Conservation (phyloP, 345 rosid species). For the Murraya paniculata region DNA sequence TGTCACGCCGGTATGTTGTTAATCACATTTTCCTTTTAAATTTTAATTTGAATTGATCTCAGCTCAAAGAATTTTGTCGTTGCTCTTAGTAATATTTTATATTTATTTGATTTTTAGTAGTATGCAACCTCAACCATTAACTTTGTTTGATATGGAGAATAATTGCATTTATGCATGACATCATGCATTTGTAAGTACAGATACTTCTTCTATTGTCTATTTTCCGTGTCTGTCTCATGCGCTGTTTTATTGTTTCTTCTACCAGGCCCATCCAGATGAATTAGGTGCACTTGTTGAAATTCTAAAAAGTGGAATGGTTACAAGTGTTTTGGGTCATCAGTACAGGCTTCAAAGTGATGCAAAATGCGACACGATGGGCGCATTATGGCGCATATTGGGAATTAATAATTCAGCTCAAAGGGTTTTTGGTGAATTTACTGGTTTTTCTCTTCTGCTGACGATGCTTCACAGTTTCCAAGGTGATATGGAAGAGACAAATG, state of each 20-base stretch:
- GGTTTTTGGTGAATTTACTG: conserved; percentile 96
- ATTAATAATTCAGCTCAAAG: conserved; percentile 77
- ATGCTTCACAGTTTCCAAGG: conserved; percentile 87
- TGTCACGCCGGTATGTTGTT: conserved; percentile 57
- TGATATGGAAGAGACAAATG: conserved; percentile 54
- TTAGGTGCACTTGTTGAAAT: conserved; percentile 85
- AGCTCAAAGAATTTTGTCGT: neutral
- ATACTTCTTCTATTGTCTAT: neutral
- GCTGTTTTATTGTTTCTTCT: conserved; percentile 13
- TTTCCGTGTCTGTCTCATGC: conserved; percentile 2
- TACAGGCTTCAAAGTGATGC: conserved; percentile 89
- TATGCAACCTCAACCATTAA: neutral
- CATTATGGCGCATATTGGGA: conserved; percentile 95
- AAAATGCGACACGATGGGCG: conserved; percentile 95
- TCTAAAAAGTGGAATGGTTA: conserved; percentile 97
- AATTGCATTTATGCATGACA: neutral
- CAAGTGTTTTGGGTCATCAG: conserved; percentile 81
- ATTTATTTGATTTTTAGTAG: neutral
- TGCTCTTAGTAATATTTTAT: neutral
- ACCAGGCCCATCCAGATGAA: conserved; percentile 90
- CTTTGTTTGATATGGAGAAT: neutral
- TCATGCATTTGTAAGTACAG: neutral
- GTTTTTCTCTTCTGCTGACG: conserved; percentile 94
- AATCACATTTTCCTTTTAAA: conserved; percentile 7
- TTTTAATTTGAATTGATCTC: conserved; percentile 6